Evolutionary conservation across 2,329 filamentous ascomycete species (phyloP).

Genomic region (Fusarium xylarioides): DNA sequence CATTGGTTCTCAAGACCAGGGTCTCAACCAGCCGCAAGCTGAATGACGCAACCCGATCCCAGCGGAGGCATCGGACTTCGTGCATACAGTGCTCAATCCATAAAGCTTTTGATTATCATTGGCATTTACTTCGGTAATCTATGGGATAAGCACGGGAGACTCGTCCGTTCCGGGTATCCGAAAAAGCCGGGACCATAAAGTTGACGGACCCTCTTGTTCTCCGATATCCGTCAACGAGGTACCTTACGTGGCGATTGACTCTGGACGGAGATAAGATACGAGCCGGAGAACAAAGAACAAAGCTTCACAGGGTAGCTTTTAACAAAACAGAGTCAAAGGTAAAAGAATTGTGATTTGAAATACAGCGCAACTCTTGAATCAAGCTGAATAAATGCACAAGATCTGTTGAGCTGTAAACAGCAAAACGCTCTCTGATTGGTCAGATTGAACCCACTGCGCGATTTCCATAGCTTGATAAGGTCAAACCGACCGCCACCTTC

Average conservation of each 20-base stretch:
- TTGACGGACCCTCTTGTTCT: slow-evolving; percentile 3
- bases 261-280: background rate
- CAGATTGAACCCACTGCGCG: no score
- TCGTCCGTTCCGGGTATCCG: background rate
- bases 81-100: background rate
- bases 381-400: background rate
- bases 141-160: background rate
- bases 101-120: background rate
- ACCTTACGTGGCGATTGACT: background rate
- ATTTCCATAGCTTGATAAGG: no score
- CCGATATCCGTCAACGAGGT: background rate
- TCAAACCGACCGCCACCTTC: no score
- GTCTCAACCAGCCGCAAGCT: background rate
- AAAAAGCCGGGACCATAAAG: background rate
- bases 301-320: rapidly evolving
- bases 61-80: background rate
- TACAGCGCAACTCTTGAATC: no score
- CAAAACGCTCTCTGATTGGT: no score
- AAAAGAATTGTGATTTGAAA: background rate
- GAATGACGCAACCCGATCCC: background rate
- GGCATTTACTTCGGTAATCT: background rate
- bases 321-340: background rate
- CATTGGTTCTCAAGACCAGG: background rate
- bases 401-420: no score
- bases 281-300: background rate